Evolutionary conservation across 73 alveolate species (phyloP).

Genomic region (Paramecium tetraurelia): DNA sequence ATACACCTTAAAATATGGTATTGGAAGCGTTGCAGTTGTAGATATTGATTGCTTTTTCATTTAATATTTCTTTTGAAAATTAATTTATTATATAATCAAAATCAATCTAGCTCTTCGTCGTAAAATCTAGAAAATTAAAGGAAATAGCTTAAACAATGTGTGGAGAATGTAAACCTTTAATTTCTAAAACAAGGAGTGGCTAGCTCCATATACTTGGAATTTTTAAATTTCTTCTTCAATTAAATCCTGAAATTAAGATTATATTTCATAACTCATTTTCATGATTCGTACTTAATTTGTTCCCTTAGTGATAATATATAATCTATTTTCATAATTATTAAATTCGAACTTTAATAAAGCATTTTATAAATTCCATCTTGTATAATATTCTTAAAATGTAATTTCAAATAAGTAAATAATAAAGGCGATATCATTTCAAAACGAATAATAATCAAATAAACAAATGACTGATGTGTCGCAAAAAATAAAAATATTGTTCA

Average conservation of each 20-base stretch:
- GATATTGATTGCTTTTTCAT: slow-evolving; percentile 1
- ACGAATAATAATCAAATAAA: background rate
- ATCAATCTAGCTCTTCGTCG: background rate
- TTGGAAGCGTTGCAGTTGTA: background rate
- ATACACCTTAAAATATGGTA: background rate
- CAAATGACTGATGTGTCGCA: background rate
- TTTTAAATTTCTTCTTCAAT: background rate
- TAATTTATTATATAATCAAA: background rate
- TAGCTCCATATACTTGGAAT: background rate
- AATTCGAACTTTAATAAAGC: background rate
- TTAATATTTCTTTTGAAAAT: background rate
- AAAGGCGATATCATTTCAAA: background rate
- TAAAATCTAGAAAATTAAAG: background rate
- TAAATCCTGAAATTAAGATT: background rate
- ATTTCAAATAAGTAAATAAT: background rate
- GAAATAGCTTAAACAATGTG: background rate
- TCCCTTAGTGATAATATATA: background rate
- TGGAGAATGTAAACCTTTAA: background rate
- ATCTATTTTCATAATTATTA: background rate
- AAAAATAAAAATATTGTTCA: background rate
- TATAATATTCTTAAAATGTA: background rate
- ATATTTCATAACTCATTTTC: background rate
- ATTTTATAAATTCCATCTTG: background rate
- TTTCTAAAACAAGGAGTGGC: background rate
- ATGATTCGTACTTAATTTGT: background rate